Evolutionary conservation across 805 yeast genomes (phyloP), one percentile per base, ranked within the genome.

Genomic region (Candida boidinii): DNA sequence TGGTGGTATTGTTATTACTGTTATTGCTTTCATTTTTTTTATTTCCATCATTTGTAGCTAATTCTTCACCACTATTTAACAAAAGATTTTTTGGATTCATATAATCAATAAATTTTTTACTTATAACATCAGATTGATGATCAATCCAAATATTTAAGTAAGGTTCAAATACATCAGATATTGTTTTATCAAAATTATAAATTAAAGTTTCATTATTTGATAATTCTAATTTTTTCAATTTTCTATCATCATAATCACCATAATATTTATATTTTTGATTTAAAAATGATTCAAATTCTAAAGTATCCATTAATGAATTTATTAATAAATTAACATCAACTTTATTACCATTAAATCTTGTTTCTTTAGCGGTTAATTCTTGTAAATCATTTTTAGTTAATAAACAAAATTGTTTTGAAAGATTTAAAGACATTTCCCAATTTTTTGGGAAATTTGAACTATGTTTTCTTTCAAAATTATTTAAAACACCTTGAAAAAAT

Each of bases 101-200:
- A 48, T 79, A 86, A 33, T 77, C 82, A 25, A 72, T 49, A 35
- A 88, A 62, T 45, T 80, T 83, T 7, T 68, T 61, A 26, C 70
- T 68, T 43, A 90, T 64, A 21, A 66, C 52, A 8, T 68, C 62
- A 39, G 84, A 87, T 56, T 92, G 97, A 47, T 85, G 82, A 14
- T 76, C 76, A 9, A 92, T 78, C 96, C 97, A 92, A 11, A 85
- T 56, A 25, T 71, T 71, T 29, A 92, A 62, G 51, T 81, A 85
- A 1, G 96, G 96, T 52, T 85, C 94, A 51, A 92, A 88, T 22
- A 79, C 76, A 29, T 63, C 66, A 26, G 79, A 84, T 36, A 75
- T 71, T 32, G 56, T 64, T 43, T 54, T 59, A 14, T 58, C 58
- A 39, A 64, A 66, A 13, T 44, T 49, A 7, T 42, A 39, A 2